A percentile compares a stretch with the other conserved stretches of the same genome.
These are phyloP conservation scores for Candida nonsorbophila DNA, from an alignment of 805 yeast genomes.

Conservation along the genomic window DNA sequence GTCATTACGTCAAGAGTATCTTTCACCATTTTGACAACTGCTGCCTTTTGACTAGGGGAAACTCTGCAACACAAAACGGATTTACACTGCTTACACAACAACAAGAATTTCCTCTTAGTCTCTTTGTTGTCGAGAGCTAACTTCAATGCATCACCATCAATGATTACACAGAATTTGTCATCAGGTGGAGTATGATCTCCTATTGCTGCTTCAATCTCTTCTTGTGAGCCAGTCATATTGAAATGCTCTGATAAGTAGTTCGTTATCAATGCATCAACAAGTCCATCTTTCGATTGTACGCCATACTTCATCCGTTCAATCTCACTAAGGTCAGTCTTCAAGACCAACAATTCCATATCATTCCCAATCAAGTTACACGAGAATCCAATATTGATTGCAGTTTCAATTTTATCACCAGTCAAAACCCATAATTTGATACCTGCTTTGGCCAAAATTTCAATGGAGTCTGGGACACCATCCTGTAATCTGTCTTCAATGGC, in stretches of 20 bases:
- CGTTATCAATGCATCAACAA: slow-evolving; percentile 44
- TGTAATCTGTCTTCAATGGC: slow-evolving; percentile 84
- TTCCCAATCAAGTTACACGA: slow-evolving; percentile 73
- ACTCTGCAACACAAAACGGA: slow-evolving; percentile 85
- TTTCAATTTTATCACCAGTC: slow-evolving; percentile 87
- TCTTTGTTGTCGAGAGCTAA: slow-evolving; percentile 37
- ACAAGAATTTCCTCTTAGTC: slow-evolving; percentile 52
- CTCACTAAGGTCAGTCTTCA: slow-evolving; percentile 31
- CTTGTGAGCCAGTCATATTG: slow-evolving; percentile 50
- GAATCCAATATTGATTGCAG: slow-evolving; percentile 83
- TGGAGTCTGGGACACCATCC: slow-evolving; percentile 83
- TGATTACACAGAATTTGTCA: slow-evolving; percentile 62
- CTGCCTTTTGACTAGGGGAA: slow-evolving; percentile 82
- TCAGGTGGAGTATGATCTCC: slow-evolving; percentile 62
- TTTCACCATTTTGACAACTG: slow-evolving; percentile 77
- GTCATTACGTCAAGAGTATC: slow-evolving; percentile 76
- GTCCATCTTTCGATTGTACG: slow-evolving; percentile 14
- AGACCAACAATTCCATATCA: slow-evolving; percentile 68
- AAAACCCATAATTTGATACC: slow-evolving; percentile 84
- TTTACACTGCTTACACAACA: slow-evolving; percentile 73
- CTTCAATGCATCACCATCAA: slow-evolving; percentile 74
- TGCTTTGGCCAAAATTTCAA: slow-evolving; percentile 61
- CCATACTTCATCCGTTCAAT: slow-evolving; percentile 20
- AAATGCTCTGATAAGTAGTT: slow-evolving; percentile 54
- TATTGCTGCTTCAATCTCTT: slow-evolving; percentile 49